Evolutionary conservation across 768 basidiomycete species (phyloP).

Genomic region (Trametes coccinea): DNA sequence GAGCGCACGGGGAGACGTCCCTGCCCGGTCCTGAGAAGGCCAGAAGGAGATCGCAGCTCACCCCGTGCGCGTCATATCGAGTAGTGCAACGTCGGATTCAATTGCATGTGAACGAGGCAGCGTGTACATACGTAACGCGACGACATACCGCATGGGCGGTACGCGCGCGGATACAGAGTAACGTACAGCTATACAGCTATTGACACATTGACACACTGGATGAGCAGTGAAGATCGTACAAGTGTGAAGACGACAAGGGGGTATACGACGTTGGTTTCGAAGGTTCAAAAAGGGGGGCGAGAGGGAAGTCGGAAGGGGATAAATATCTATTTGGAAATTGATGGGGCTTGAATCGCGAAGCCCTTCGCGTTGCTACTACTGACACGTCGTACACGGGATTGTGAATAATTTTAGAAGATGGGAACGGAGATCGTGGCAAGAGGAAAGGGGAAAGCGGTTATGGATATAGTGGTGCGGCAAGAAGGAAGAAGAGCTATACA

Average conservation of each 20-base stretch:
- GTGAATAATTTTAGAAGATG: constrained; percentile 20
- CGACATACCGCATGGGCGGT: constrained; percentile 2
- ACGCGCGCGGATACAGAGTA: constrained; percentile 7
- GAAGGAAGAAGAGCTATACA: constrained; percentile 11
- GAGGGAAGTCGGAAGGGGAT: constrained; percentile 15
- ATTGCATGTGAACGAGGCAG: constrained; percentile 11
- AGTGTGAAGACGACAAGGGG: not conserved
- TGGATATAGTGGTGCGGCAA: constrained; percentile 21
- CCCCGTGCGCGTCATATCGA: not conserved
- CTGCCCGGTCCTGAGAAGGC: not conserved
- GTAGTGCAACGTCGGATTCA: constrained; percentile 1
- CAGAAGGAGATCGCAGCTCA: constrained; percentile 4
- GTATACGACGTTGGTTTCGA: not conserved
- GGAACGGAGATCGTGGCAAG: constrained; percentile 12
- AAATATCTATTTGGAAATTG: constrained; percentile 33
- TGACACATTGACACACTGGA: constrained; percentile 2
- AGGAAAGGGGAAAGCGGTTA: constrained; percentile 13
- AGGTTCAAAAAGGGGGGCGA: not conserved
- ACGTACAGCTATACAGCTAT: constrained; percentile 7
- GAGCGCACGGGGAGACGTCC: not conserved
- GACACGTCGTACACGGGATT: constrained; percentile 23
- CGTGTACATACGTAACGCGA: constrained; percentile 14
- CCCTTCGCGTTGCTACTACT: constrained; percentile 43
- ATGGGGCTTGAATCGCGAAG: constrained; percentile 50
- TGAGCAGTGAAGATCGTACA: constrained; percentile 9